Evolutionary conservation across 2,329 filamentous ascomycete genomes (phyloP).

Genomic region (Pseudomassariella vexata): DNA sequence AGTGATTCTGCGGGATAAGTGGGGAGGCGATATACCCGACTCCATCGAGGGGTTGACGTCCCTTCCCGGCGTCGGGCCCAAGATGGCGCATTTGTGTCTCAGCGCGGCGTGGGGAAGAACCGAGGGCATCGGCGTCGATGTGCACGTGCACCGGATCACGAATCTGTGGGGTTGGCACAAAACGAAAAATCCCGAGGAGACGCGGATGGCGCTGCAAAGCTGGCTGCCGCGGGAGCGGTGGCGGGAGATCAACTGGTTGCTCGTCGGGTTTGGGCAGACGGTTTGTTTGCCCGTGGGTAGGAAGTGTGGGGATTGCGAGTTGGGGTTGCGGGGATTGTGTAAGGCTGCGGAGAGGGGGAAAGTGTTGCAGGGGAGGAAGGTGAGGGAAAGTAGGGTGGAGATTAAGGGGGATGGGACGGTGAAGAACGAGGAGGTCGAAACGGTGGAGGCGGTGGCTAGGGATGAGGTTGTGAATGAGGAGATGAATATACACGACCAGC

Average conservation of each 20-base stretch:
- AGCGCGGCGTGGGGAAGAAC: conserved; percentile 61
- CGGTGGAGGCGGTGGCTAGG: conserved; percentile 22
- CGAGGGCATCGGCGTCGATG: conserved; percentile 84
- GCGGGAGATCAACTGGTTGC: conserved; percentile 86
- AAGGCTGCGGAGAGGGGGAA: conserved; percentile 62
- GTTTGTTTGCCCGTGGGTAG: conserved; percentile 76
- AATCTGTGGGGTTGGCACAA: conserved; percentile 92
- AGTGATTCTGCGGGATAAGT: conserved; percentile 64
- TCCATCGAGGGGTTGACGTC: conserved; percentile 69
- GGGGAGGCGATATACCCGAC: conserved; percentile 71
- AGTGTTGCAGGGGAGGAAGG: conserved; percentile 50
- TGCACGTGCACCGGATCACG: conserved; percentile 91
- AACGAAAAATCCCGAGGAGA: conserved; percentile 77
- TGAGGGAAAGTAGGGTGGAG: conserved; percentile 32
- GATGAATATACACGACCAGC: not conserved
- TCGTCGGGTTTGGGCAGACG: conserved; percentile 84
- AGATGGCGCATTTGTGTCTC: conserved; percentile 90
- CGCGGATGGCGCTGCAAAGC: conserved; percentile 64
- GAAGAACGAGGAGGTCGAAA: conserved; percentile 22
- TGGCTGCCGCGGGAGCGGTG: conserved; percentile 83
- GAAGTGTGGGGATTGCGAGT: conserved; percentile 78
- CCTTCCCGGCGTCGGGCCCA: conserved; percentile 83
- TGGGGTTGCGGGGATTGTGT: conserved; percentile 73
- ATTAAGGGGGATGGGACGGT: conserved; percentile 9
- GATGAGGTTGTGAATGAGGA: conserved; percentile 20